phyloP scores from a whole-genome alignment of 2,329 filamentous ascomycete genomes.

The Bipolaris bicolor region DNA sequence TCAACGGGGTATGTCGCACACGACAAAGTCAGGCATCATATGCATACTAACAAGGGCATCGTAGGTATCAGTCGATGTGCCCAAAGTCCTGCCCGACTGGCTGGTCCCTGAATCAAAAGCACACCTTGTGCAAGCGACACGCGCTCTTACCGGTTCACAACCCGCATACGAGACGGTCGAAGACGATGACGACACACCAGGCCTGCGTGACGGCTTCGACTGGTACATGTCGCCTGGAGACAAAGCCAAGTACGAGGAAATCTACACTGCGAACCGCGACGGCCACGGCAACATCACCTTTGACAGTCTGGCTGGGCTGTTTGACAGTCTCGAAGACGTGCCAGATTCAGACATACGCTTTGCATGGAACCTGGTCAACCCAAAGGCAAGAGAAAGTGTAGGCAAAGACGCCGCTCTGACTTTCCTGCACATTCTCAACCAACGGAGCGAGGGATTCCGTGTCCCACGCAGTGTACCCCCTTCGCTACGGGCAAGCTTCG shows the following conservation, averaged over 20 bases:
- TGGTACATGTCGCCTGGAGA: slow-evolving; percentile 98
- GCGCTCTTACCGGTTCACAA: slow-evolving; percentile 72
- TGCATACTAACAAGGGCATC: slow-evolving; percentile 1
- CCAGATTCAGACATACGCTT: slow-evolving; percentile 81
- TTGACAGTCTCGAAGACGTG: slow-evolving; percentile 71
- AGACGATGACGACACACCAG: slow-evolving; percentile 76
- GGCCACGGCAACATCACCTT: slow-evolving; percentile 80
- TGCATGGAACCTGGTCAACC: slow-evolving; percentile 97
- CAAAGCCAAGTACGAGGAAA: slow-evolving; percentile 94
- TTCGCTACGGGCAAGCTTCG: slow-evolving; percentile 88
- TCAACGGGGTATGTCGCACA: slow-evolving; percentile 75
- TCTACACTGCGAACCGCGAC: slow-evolving; percentile 91
- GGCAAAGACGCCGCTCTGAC: slow-evolving; percentile 94
- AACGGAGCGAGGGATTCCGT: slow-evolving; percentile 91
- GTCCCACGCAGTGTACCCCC: slow-evolving; percentile 91
- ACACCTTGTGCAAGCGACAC: slow-evolving; percentile 50
- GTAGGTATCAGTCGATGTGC: slow-evolving; percentile 84
- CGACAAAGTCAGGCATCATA: neutral
- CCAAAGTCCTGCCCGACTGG: slow-evolving; percentile 86
- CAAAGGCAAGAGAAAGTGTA: slow-evolving; percentile 78
- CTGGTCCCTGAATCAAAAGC: slow-evolving; percentile 83
- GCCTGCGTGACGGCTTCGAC: slow-evolving; percentile 94
- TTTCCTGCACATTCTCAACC: slow-evolving; percentile 95
- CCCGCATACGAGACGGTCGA: slow-evolving; percentile 85
- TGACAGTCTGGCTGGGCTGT: slow-evolving; percentile 78